These are phyloP conservation scores for Trichoderma orchidacearum DNA, from an alignment of 495 filamentous ascomycete species.

Conservation along the genomic window DNA sequence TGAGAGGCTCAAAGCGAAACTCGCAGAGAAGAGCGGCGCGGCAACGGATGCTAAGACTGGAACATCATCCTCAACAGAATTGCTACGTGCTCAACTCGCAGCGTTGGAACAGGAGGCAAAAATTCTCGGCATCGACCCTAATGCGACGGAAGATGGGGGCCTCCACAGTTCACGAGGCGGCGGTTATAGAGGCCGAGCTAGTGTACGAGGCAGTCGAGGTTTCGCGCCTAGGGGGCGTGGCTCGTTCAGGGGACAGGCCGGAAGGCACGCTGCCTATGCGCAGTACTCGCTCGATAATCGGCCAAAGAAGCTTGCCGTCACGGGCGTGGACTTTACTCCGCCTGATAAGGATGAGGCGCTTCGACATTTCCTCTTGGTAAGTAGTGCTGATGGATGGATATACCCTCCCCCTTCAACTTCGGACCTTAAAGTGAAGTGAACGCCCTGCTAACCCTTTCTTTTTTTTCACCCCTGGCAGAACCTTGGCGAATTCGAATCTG, in stretches of 20 bases:
- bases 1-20: slow-evolving; percentile 42
- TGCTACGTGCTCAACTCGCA: slow-evolving; percentile 67
- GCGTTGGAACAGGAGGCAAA: slow-evolving; percentile 76
- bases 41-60: slow-evolving; percentile 15
- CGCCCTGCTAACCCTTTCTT: slow-evolving; percentile 11
- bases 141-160: slow-evolving; percentile 26
- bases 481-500: slow-evolving; percentile 68
- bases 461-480: slow-evolving; percentile 51
- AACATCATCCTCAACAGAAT: slow-evolving; percentile 27
- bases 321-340: slow-evolving; percentile 51
- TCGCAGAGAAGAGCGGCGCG: slow-evolving; percentile 39
- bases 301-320: slow-evolving; percentile 61
- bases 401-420: not conserved
- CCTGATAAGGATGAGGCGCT: slow-evolving; percentile 70
- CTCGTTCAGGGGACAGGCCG: slow-evolving; percentile 46
- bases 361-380: slow-evolving; percentile 74
- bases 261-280: slow-evolving; percentile 38
- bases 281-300: slow-evolving; percentile 79
- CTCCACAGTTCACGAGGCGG: slow-evolving; percentile 21
- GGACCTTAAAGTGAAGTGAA: too few relatives aligned
- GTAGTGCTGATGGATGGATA: slow-evolving; percentile 15
- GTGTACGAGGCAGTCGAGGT: slow-evolving; percentile 29
- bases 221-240: slow-evolving; percentile 34
- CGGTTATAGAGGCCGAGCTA: not conserved
- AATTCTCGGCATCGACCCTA: slow-evolving; percentile 58